phyloP scores from a whole-genome alignment of 2,329 filamentous ascomycete genomes.

The Albifimbria verrucaria region DNA sequence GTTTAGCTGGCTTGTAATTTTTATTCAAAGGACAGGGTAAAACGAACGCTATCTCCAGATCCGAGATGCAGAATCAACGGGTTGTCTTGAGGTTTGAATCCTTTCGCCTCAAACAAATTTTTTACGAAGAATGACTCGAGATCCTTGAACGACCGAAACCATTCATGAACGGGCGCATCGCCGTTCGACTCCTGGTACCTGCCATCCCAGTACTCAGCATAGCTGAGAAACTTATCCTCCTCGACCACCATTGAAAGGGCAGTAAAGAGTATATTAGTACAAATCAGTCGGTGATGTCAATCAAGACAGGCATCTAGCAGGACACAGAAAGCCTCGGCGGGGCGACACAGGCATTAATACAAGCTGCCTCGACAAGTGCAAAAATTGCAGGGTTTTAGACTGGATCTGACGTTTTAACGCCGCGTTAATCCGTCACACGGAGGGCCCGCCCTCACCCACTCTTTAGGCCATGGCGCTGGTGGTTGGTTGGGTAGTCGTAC shows the following conservation, averaged over 20 bases:
- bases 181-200: slow-evolving; percentile 38
- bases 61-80: slow-evolving; percentile 53
- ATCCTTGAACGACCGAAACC: slow-evolving; percentile 47
- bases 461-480: too few relatives aligned
- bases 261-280: too few relatives aligned
- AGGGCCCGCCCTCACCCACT: too few relatives aligned
- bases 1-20: background rate
- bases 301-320: background rate
- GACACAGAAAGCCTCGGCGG: background rate
- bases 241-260: slow-evolving; percentile 1
- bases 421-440: background rate
- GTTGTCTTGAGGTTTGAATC: slow-evolving; percentile 21
- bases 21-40: background rate
- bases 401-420: background rate
- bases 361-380: background rate
- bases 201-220: slow-evolving; percentile 48
- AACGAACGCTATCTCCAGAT: slow-evolving; percentile 53
- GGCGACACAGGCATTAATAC: background rate
- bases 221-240: slow-evolving; percentile 25
- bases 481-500: too few relatives aligned
- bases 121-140: slow-evolving; percentile 44
- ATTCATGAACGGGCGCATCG: slow-evolving; percentile 45
- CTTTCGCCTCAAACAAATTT: slow-evolving; percentile 33
- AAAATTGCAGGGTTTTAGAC: background rate
- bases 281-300: too few relatives aligned